phyloP scores from a whole-genome alignment of 148 eudicot species.

The Arctostaphylos glauca region DNA sequence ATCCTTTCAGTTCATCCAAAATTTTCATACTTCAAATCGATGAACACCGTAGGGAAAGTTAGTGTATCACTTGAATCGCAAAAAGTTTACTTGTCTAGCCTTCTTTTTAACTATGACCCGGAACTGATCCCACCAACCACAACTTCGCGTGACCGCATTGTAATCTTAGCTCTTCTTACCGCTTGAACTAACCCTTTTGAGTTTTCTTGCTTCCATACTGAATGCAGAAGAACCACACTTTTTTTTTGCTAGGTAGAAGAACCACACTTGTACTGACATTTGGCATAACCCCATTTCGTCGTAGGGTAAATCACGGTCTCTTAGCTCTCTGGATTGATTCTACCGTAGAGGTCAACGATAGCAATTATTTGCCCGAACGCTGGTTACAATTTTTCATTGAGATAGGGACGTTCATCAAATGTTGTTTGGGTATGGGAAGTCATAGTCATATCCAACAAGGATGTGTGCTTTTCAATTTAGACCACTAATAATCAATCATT shows the following conservation, averaged over 20 bases:
- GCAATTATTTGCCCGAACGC: too few relatives aligned
- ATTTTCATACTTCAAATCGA: not conserved
- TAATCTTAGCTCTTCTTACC: too few relatives aligned
- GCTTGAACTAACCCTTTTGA: too few relatives aligned
- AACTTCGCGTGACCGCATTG: not conserved
- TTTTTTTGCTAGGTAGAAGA: too few relatives aligned
- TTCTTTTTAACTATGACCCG: not conserved
- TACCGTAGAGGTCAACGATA: too few relatives aligned
- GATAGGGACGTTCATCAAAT: not conserved
- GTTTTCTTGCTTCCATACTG: too few relatives aligned
- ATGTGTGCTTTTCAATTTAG: not conserved
- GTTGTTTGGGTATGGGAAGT: not conserved
- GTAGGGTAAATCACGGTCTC: too few relatives aligned
- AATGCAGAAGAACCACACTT: too few relatives aligned
- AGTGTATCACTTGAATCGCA: not conserved
- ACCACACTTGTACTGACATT: too few relatives aligned
- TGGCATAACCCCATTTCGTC: too few relatives aligned
- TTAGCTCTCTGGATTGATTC: too few relatives aligned
- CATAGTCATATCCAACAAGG: not conserved
- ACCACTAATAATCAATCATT: conserved; percentile 3
- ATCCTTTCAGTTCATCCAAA: not conserved
- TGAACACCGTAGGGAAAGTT: not conserved
- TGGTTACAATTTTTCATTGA: too few relatives aligned
- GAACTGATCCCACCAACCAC: not conserved
- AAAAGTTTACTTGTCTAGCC: not conserved